Evolutionary conservation across 164 flowering plant genomes (phyloP).

Genomic region (Protea cynaroides): DNA sequence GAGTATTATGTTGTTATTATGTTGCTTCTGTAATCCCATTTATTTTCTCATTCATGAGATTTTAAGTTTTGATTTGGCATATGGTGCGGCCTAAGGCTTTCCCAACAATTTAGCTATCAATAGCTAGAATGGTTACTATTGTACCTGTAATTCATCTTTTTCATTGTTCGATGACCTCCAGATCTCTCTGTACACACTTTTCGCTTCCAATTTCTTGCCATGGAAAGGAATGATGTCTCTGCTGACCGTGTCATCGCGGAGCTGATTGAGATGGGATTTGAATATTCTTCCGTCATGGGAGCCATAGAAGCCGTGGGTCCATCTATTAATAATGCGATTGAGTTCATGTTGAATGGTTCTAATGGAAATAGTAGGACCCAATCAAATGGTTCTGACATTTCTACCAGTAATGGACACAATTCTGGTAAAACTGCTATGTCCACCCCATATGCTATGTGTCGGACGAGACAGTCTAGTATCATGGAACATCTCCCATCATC

Average conservation of each 20-base stretch:
- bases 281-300: slow-evolving; percentile 30
- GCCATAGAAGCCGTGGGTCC: slow-evolving; percentile 64
- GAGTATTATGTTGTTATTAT: too few species aligned
- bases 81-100: too few species aligned
- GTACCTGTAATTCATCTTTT: too few species aligned
- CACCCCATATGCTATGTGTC: slow-evolving; percentile 13
- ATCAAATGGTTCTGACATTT: slow-evolving; percentile 17
- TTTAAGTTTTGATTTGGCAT: too few species aligned
- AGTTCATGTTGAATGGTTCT: slow-evolving; percentile 40
- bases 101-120: too few species aligned
- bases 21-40: too few species aligned
- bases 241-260: slow-evolving; percentile 39
- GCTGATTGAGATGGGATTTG: slow-evolving; percentile 72
- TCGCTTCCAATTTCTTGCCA: neutral
- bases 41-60: too few species aligned
- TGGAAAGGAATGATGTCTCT: slow-evolving; percentile 10
- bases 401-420: slow-evolving; percentile 12
- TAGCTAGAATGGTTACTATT: too few species aligned
- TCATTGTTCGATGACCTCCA: neutral
- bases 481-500: slow-evolving; percentile 35
- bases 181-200: neutral
- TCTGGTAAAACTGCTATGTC: slow-evolving; percentile 27
- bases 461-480: slow-evolving; percentile 50
- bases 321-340: slow-evolving; percentile 40
- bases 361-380: slow-evolving; percentile 7